These are phyloP conservation scores for Calonectria ilicicola DNA, from an alignment of 2,329 filamentous ascomycete genomes.

Conservation along the genomic window DNA sequence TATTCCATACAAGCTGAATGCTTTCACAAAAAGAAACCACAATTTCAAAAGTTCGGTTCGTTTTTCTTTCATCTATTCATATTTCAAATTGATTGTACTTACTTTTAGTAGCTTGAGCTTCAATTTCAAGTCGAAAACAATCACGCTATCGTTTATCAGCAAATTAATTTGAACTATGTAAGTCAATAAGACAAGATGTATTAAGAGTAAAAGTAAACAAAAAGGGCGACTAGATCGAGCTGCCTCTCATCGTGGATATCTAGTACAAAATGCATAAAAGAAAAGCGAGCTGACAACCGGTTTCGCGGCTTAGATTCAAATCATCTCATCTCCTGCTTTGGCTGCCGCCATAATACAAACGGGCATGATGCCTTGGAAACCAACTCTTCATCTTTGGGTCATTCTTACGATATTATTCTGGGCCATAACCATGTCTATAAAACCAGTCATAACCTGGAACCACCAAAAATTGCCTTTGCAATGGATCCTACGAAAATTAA, in stretches of 20 bases:
- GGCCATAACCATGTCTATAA: neutral
- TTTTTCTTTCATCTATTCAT: neutral
- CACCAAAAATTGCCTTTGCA: neutral
- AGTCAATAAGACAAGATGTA: neutral
- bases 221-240: no score
- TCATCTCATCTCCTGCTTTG: slow-evolving; percentile 4
- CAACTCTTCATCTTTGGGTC: neutral
- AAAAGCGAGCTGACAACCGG: neutral
- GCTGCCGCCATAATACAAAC: slow-evolving; percentile 5
- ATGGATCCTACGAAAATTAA: neutral
- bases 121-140: neutral
- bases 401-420: neutral
- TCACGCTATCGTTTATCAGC: neutral
- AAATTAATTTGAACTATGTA: slow-evolving; percentile 5
- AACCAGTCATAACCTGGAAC: neutral
- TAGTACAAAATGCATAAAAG: no score
- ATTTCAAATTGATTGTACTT: neutral
- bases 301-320: neutral
- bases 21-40: neutral
- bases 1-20: neutral
- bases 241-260: no score
- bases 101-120: neutral
- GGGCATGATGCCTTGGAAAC: slow-evolving; percentile 3
- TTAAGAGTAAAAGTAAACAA: no score
- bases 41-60: neutral